These are phyloP conservation scores for Xylaria acuta DNA, from an alignment of 495 filamentous ascomycete genomes.

Conservation along the genomic window DNA sequence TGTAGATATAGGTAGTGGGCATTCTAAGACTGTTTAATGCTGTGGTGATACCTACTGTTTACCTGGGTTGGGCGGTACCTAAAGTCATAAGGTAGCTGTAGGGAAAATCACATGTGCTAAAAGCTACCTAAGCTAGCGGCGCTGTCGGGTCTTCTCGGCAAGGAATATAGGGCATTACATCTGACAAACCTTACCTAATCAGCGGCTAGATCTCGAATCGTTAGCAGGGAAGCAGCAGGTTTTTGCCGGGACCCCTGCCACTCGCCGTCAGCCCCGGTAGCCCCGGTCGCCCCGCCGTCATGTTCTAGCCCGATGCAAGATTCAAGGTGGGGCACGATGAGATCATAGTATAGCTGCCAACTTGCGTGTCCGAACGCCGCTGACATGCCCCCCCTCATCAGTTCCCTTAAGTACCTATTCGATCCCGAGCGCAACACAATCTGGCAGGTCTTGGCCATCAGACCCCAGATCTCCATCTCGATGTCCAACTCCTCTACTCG, in stretches of 20 bases:
- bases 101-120: background rate
- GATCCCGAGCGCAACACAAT: background rate
- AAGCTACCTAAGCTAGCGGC: no score
- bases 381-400: background rate
- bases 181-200: background rate
- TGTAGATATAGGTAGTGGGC: background rate
- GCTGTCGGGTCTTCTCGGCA: background rate
- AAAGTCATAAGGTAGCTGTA: no score
- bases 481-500: no score
- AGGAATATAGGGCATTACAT: no score
- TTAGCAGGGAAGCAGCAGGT: background rate
- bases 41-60: background rate
- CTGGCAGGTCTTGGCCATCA: background rate
- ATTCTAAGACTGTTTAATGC: background rate
- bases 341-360: slow-evolving; percentile 28
- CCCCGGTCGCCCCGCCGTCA: background rate
- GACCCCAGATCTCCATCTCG: background rate
- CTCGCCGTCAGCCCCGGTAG: background rate
- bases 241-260: background rate
- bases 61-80: background rate
- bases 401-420: background rate
- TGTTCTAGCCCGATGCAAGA: background rate
- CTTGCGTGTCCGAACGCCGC: background rate
- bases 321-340: slow-evolving; percentile 14
- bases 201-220: slow-evolving; percentile 2